Conservation (phyloP, 305 asterid species). For the Withania somnifera region DNA sequence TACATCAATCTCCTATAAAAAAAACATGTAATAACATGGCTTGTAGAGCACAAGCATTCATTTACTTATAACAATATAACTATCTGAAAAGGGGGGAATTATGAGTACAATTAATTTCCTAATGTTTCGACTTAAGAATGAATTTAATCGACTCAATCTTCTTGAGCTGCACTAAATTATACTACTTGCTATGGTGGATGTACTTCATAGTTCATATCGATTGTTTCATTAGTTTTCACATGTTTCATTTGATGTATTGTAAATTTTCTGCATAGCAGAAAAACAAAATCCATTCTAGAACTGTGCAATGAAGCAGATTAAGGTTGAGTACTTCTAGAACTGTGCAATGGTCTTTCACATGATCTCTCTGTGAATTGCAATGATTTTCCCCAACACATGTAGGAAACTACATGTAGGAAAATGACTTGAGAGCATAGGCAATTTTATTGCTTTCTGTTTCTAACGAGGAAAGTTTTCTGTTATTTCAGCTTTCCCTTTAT, state of each 20-base stretch:
- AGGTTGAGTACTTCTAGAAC: no score
- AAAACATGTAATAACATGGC: neutral
- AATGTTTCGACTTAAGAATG: neutral
- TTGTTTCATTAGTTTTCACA: neutral
- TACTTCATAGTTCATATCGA: neutral
- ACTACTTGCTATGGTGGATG: neutral
- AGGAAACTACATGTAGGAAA: neutral
- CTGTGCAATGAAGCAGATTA: no score
- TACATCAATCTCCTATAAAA: neutral
- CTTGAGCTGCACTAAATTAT: neutral
- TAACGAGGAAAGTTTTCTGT: neutral
- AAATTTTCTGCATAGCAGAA: neutral
- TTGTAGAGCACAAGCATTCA: neutral
- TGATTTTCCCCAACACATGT: neutral
- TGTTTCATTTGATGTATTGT: neutral
- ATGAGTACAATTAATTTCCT: neutral
- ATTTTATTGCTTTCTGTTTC: neutral
- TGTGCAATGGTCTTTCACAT: no score
- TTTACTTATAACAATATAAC: neutral
- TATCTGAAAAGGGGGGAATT: neutral
- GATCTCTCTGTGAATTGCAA: neutral
- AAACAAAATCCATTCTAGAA: neutral
- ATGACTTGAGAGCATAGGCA: neutral
- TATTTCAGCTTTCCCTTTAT: constrained; percentile 52
- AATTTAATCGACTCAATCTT: neutral